These are phyloP conservation scores for Nannochloris sp. DNA, from an alignment of 139 green algal genomes.

Conservation along the genomic window DNA sequence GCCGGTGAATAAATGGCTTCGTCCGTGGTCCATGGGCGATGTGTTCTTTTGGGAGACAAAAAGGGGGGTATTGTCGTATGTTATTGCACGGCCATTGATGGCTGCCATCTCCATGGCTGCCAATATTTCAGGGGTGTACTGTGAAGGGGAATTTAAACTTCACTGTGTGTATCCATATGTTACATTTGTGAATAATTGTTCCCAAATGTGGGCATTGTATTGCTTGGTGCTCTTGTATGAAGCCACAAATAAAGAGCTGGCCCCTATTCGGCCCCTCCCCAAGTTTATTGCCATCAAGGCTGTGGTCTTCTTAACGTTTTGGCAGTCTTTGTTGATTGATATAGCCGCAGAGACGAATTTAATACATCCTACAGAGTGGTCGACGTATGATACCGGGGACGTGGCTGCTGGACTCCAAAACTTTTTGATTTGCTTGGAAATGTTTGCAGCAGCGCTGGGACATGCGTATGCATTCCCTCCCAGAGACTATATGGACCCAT, in stretches of 20 bases:
- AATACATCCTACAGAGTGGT: constrained; percentile 37
- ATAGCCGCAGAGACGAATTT: constrained; percentile 30
- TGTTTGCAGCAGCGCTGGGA: constrained; percentile 86
- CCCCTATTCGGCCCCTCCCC: constrained; percentile 76
- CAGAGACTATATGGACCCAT: constrained; percentile 61
- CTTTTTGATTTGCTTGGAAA: constrained; percentile 95
- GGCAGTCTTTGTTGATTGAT: constrained; percentile 61
- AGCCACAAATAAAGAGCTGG: constrained; percentile 72
- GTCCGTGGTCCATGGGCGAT: constrained; percentile 46
- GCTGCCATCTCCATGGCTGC: constrained; percentile 55
- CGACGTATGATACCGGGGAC: constrained; percentile 58
- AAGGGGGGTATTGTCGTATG: constrained; percentile 86
- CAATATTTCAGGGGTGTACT: constrained; percentile 50
- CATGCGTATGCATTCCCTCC: constrained; percentile 89
- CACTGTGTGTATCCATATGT: constrained; percentile 73
- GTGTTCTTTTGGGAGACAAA: constrained; percentile 64
- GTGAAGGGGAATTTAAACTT: constrained; percentile 55
- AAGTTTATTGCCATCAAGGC: constrained; percentile 95
- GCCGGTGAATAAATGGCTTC: constrained; percentile 29
- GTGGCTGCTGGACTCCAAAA: constrained; percentile 67
- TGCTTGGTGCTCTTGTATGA: constrained; percentile 88
- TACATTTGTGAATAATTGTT: constrained; percentile 67
- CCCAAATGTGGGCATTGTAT: constrained; percentile 88
- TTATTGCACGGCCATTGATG: constrained; percentile 77
- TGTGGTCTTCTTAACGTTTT: constrained; percentile 94